These are phyloP conservation scores for Moesziomyces sp. DNA, from an alignment of 1,284 basidiomycete species.

Conservation along the genomic window DNA sequence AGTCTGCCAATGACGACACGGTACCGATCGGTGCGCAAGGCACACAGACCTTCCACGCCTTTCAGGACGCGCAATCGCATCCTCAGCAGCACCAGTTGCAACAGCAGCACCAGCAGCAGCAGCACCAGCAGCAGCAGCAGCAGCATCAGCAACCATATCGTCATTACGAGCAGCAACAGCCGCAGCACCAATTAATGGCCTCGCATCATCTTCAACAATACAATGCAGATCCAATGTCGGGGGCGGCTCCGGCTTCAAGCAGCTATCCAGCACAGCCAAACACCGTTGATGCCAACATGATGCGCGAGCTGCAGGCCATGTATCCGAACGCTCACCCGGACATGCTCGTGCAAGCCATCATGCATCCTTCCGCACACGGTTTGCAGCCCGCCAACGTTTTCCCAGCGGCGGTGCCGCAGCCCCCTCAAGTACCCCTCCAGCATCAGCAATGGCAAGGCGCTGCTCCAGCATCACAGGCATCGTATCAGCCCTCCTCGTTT, in stretches of 20 bases:
- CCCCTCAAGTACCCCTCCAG: not conserved
- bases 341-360: slow-evolving; percentile 8
- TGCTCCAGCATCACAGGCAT: not conserved
- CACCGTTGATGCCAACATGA: slow-evolving; percentile 10
- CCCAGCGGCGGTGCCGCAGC: not conserved
- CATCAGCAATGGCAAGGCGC: slow-evolving; percentile 3
- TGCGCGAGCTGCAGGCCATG: slow-evolving; percentile 4
- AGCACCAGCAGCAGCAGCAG: not conserved
- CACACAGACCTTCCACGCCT: not conserved
- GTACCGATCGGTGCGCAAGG: no score
- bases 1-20: no score
- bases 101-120: slow-evolving; percentile 5
- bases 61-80: not conserved
- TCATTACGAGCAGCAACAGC: slow-evolving; percentile 3
- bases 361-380: not conserved
- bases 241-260: not conserved
- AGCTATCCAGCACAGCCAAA: not conserved
- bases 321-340: slow-evolving; percentile 11
- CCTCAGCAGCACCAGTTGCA: slow-evolving; percentile 3
- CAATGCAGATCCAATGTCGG: not conserved
- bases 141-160: slow-evolving; percentile 3
- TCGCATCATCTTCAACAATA: not conserved
- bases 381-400: not conserved
- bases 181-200: slow-evolving; percentile 1
- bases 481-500: not conserved